Percentiles rank a stretch among this genome's conserved stretches.
Evolutionary conservation across 306 rosid genomes (phyloP).

Genomic region (Cicer bijugum): DNA sequence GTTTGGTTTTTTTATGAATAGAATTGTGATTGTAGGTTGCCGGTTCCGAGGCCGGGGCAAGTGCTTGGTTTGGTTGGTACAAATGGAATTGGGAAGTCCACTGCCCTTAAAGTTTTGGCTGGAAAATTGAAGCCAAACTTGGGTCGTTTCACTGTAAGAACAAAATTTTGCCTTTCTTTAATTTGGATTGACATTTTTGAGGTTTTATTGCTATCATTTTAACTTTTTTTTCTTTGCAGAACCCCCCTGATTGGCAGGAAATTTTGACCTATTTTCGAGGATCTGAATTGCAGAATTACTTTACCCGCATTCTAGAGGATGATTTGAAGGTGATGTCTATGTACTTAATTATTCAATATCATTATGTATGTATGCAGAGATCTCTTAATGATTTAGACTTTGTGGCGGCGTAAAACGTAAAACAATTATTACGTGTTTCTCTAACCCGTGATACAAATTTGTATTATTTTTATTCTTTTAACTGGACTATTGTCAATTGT

Average conservation of each 20-base stretch:
- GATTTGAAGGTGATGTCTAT: slow-evolving; percentile 73
- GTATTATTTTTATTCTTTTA: neutral
- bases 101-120: slow-evolving; percentile 96
- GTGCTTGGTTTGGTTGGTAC: slow-evolving; percentile 98
- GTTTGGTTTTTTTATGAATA: slow-evolving; percentile 1
- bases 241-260: slow-evolving; percentile 99
- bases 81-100: slow-evolving; percentile 96
- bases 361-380: neutral
- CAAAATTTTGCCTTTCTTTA: slow-evolving; percentile 1
- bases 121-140: slow-evolving; percentile 92
- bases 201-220: slow-evolving; percentile 34
- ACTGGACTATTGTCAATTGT: neutral
- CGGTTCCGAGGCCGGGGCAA: slow-evolving; percentile 97
- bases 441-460: neutral
- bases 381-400: slow-evolving; percentile 9
- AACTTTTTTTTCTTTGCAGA: slow-evolving; percentile 54
- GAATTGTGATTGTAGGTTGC: slow-evolving; percentile 65
- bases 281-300: slow-evolving; percentile 94
- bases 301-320: slow-evolving; percentile 91
- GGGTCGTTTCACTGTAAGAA: slow-evolving; percentile 87
- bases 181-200: neutral
- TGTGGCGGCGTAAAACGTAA: neutral
- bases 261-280: slow-evolving; percentile 92
- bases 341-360: slow-evolving; percentile 1
- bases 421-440: neutral